These are phyloP conservation scores for Ensete ventricosum DNA, from an alignment of 176 grass and related monocot species.

Conservation along the genomic window DNA sequence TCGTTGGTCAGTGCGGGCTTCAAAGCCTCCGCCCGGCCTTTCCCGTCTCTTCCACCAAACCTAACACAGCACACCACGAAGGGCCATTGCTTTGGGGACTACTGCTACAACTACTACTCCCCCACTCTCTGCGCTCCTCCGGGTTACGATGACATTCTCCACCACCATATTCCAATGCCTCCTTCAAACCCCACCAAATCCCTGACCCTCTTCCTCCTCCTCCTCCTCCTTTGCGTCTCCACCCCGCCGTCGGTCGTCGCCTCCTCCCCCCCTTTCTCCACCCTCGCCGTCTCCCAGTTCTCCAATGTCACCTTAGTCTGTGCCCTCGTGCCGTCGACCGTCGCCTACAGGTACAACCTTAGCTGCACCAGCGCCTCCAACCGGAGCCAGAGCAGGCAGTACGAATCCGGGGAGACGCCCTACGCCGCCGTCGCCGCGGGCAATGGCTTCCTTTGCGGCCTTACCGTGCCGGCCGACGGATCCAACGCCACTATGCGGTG, in stretches of 20 bases:
- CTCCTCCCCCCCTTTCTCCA: slow-evolving; percentile 4
- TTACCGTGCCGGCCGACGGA: neutral
- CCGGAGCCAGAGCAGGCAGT: neutral
- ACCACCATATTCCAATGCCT: too few relatives aligned
- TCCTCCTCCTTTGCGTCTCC: neutral
- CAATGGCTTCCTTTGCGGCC: neutral
- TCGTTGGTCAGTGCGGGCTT: too few relatives aligned
- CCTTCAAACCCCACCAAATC: too few relatives aligned
- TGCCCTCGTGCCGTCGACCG: neutral
- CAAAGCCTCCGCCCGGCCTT: too few relatives aligned
- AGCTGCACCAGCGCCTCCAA: neutral
- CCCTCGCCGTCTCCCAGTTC: neutral
- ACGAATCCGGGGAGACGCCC: neutral
- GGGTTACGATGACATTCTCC: too few relatives aligned
- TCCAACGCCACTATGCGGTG: slow-evolving; percentile 13
- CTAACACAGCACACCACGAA: too few relatives aligned
- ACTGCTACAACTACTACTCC: too few relatives aligned
- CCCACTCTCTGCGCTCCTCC: too few relatives aligned
- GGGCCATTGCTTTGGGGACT: too few relatives aligned
- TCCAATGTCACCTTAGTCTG: neutral
- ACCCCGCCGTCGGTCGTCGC: neutral
- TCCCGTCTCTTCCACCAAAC: too few relatives aligned
- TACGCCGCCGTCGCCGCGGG: neutral
- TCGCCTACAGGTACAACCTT: neutral
- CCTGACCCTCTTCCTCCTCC: neutral